A percentile compares a stretch with the other conserved stretches of the same genome.
phyloP scores from a whole-genome alignment of 1,139 yeast species.

The Saccharomyces hybrid region DNA sequence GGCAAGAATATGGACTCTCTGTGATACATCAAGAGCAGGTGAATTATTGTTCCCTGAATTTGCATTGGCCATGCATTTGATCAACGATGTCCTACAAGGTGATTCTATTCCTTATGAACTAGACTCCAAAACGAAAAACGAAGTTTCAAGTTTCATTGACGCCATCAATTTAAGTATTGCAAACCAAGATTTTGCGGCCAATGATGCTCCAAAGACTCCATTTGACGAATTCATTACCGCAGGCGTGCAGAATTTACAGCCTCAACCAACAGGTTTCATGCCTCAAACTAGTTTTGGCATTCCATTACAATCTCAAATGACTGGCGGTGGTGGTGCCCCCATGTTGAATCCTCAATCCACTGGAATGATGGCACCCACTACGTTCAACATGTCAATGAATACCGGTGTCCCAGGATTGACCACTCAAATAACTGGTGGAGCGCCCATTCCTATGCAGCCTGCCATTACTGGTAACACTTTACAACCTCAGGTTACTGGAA shows the following conservation, averaged over 20 bases:
- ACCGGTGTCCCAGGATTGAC: constrained; percentile 19
- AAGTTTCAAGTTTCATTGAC: constrained; percentile 81
- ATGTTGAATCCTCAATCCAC: constrained; percentile 19
- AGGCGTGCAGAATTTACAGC: constrained; percentile 25
- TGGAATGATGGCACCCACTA: constrained; percentile 5
- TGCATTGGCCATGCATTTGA: constrained; percentile 84
- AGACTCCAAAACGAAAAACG: constrained; percentile 69
- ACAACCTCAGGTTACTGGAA: constrained; percentile 30
- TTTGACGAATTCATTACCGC: constrained; percentile 28
- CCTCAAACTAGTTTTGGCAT: constrained; percentile 27
- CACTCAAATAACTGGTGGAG: constrained; percentile 16
- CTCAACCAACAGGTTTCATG: constrained; percentile 34
- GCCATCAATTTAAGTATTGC: constrained; percentile 77
- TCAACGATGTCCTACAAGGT: constrained; percentile 71
- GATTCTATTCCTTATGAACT: constrained; percentile 64
- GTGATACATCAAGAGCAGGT: constrained; percentile 85
- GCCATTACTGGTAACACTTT: constrained; percentile 34
- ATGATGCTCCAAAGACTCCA: constrained; percentile 24
- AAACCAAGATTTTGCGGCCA: constrained; percentile 39
- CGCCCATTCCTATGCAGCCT: constrained; percentile 18
- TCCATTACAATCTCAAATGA: constrained; percentile 23
- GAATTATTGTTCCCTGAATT: constrained; percentile 86
- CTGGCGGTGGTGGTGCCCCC: constrained; percentile 28
- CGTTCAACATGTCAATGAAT: constrained; percentile 2
- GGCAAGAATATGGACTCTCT: constrained; percentile 83